phyloP scores from a whole-genome alignment of 306 rosid genomes.

The Quercus wislizeni region DNA sequence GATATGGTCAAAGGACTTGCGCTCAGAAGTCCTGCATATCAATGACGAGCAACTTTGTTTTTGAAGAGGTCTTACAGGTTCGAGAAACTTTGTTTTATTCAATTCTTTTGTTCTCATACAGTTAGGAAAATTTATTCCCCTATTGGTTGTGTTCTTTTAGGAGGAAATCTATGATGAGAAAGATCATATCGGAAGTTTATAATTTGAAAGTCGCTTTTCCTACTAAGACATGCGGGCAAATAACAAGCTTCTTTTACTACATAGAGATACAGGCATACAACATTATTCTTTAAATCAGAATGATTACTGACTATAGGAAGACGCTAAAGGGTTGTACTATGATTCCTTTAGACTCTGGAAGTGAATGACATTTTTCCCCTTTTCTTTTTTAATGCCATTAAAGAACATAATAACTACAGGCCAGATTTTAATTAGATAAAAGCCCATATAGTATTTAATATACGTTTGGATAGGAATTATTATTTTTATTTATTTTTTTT shows the following conservation, averaged over 20 bases:
- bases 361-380: neutral
- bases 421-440: no score
- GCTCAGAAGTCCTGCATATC: slow-evolving; percentile 77
- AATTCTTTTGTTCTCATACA: neutral
- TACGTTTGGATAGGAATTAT: no score
- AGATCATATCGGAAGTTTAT: slow-evolving; percentile 49
- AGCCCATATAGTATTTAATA: no score
- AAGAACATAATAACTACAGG: no score
- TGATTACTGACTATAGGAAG: neutral
- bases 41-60: slow-evolving; percentile 67
- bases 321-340: neutral
- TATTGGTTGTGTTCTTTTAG: slow-evolving; percentile 25
- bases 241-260: neutral
- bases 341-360: neutral
- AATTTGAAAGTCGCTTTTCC: neutral
- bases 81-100: neutral
- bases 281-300: neutral
- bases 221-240: neutral
- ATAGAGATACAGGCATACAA: neutral
- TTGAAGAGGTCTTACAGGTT: slow-evolving; percentile 97
- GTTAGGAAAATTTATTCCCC: neutral
- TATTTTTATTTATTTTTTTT: no score
- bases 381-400: no score
- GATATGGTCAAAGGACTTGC: slow-evolving; percentile 74
- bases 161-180: slow-evolving; percentile 98